These are phyloP conservation scores for Penicillium sp. DNA, from an alignment of 2,329 filamentous ascomycete species.

Conservation along the genomic window DNA sequence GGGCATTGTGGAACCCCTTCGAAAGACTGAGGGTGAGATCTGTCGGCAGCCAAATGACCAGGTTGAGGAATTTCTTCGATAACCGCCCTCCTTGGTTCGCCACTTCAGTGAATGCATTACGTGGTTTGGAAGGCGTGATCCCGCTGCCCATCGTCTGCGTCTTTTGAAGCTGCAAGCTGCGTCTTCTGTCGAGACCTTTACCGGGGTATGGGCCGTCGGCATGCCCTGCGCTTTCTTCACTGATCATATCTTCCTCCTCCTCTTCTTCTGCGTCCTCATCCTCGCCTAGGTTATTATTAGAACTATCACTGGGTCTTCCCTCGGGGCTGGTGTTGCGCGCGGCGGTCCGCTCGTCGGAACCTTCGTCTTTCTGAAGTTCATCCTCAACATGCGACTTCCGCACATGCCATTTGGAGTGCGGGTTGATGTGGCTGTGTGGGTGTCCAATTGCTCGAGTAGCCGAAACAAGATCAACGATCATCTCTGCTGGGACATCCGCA, in stretches of 20 bases:
- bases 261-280: background rate
- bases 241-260: constrained; percentile 3
- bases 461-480: constrained; percentile 49
- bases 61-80: constrained; percentile 67
- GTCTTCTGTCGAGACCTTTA: background rate
- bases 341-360: too few relatives aligned
- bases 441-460: constrained; percentile 46
- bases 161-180: constrained; percentile 14
- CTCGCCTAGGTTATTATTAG: background rate
- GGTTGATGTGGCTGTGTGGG: constrained; percentile 55
- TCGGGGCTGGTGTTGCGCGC: too few relatives aligned
- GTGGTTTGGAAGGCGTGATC: background rate
- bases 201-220: background rate
- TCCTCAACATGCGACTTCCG: constrained; percentile 1
- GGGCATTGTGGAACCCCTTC: constrained; percentile 83
- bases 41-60: constrained; percentile 76
- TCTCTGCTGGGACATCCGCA: constrained; percentile 64
- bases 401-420: constrained; percentile 2
- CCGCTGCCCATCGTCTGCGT: constrained; percentile 11
- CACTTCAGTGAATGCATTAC: constrained; percentile 9
- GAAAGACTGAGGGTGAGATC: constrained; percentile 79
- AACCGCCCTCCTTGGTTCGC: constrained; percentile 31
- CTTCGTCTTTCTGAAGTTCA: constrained; percentile 5
- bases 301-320: too few relatives aligned
- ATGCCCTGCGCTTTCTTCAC: background rate